Base-by-base conservation (phyloP, 2,329 filamentous ascomycete species). In the Monilinia fructigena region DNA sequence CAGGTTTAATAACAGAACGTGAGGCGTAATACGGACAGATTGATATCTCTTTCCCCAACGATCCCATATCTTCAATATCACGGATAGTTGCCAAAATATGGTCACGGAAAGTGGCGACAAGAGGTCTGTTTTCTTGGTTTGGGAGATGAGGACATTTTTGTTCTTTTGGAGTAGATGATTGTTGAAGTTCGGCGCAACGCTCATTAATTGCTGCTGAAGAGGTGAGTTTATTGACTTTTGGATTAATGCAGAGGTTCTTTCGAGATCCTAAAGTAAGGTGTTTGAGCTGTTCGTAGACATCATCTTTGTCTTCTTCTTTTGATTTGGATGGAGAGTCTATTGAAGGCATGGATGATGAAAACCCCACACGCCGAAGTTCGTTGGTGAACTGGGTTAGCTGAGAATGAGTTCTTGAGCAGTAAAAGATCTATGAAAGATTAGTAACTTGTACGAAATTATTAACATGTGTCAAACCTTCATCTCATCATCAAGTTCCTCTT, bases 11-110 rank as follows among this genome's bases (percentile, higher is more conserved):
- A 0, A 91, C 90, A 3, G 90, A 85, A 59, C 95, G 85, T 0
- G 94, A 94, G n/a, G 94, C 93, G 78, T 99, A 99, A 77, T 99
- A 99, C 0, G 95, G 94, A 75, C 95, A 99, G 6, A 98, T 85
- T 0, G 88, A 86, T 42, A 97, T 81, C 60, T 88, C 85, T 73
- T 89, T 91, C 4, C 95, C 95, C 1, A 98, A 80, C 18, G 82
- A 81, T 26, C 89, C 89, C 50, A 98, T 82, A 73, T 99, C 95
- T 76, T 99, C 95, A 65, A 99, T 98, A 74, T 99, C 95, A 2
- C 91, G 89, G 10, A 99, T 85, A 0, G 86, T 92, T 0, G 95
- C 93, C 47, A 98, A 80, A 0, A 91, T 86, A 70, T 91, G 87
- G 74, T 98, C 94, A 23, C 93, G 88, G 72, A 99, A 98, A 60